A percentile compares a stretch with the other conserved stretches of the same genome.
Conservation (phyloP, 1,284 basidiomycete species). For the Malassezia furfur region DNA sequence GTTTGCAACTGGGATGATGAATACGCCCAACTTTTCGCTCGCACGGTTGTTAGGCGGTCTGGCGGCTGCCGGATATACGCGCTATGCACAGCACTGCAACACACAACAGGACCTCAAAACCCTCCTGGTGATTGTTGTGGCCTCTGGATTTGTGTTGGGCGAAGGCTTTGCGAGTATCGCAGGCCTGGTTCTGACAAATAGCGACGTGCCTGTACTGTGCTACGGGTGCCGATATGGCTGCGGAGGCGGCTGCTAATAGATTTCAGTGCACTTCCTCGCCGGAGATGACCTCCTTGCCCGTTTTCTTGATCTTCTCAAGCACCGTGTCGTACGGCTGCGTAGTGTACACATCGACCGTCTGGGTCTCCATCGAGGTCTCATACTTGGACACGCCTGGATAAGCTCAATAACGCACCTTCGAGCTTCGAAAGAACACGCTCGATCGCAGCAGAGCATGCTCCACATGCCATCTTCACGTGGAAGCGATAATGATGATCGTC, state of each 20-base stretch:
- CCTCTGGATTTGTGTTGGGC: slow-evolving; percentile 87
- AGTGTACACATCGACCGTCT: slow-evolving; percentile 63
- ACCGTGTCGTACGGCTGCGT: slow-evolving; percentile 60
- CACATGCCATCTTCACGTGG: slow-evolving; percentile 69
- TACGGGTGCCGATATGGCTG: slow-evolving; percentile 71
- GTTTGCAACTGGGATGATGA: slow-evolving; percentile 66
- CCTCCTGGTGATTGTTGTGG: slow-evolving; percentile 73
- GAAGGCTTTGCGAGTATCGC: slow-evolving; percentile 79
- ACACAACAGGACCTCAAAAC: slow-evolving; percentile 46
- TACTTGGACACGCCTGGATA: slow-evolving; percentile 28
- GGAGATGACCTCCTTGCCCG: slow-evolving; percentile 62
- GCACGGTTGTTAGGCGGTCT: slow-evolving; percentile 81
- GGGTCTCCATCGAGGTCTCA: slow-evolving; percentile 59
- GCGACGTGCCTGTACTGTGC: slow-evolving; percentile 64
- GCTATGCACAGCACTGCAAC: slow-evolving; percentile 40
- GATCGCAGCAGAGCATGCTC: slow-evolving; percentile 70
- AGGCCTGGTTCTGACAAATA: slow-evolving; percentile 63
- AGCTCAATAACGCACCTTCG: slow-evolving; percentile 52
- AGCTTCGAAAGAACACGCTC: slow-evolving; percentile 62
- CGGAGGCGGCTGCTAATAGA: slow-evolving; percentile 54
- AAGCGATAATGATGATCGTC: slow-evolving; percentile 54
- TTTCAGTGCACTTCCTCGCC: slow-evolving; percentile 1
- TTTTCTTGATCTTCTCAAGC: slow-evolving; percentile 69
- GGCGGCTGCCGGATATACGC: slow-evolving; percentile 55
- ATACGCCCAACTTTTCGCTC: slow-evolving; percentile 87